Base-by-base conservation (phyloP, 768 basidiomycete genomes). In the Lactifluus rugatus region DNA sequence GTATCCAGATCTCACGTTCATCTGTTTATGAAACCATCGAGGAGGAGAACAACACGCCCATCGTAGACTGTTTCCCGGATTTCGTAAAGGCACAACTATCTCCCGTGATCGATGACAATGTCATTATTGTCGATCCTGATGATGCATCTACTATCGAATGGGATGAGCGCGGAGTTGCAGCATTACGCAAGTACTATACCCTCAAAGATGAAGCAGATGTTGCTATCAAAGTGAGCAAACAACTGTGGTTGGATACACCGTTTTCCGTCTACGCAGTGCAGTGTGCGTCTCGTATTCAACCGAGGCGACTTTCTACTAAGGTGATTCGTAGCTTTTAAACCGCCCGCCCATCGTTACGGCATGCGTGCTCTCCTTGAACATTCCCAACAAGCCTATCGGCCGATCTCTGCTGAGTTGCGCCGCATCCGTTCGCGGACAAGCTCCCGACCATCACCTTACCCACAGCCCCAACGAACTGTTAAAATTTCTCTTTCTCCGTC, bases 11-110 rank as follows among this genome's bases (percentile, higher is more conserved):
- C 9, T 84, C 84, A 13, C 76, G 84, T 4, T 73, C 81, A 0
- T 89, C 88, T 0, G 78, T 87, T 0, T 90, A 89, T 62, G 88
- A 89, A 67, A 89, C 85, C 0, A 90, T 91, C 48, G 77, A 88
- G 55, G 89, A 91, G 64, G 89, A 90, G 61, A 51, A 66, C 26
- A 66, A 58, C 9, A 65, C 64, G 19, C 74, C 74, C 0, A 39
- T 48, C 3, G 41, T 41, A 21, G 47, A 49, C 28, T 23, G 10
- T 14, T 46, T 61, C 55, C 45, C 53, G 13, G 61, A 57, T 36
- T 23, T 42, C 17, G 52, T 34, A 11, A 66, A 37, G 45, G 52
- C n/a, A 39, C 44, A 19, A 7, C 48, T 39, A 31, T 58, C 37
- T 28, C 57, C 56, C 6, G 58, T 62, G 11, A 36, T 61, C 31